Percentiles rank a stretch among this genome's conserved stretches.
phyloP scores from a whole-genome alignment of 305 asterid species.

The Andrographis paniculata region DNA sequence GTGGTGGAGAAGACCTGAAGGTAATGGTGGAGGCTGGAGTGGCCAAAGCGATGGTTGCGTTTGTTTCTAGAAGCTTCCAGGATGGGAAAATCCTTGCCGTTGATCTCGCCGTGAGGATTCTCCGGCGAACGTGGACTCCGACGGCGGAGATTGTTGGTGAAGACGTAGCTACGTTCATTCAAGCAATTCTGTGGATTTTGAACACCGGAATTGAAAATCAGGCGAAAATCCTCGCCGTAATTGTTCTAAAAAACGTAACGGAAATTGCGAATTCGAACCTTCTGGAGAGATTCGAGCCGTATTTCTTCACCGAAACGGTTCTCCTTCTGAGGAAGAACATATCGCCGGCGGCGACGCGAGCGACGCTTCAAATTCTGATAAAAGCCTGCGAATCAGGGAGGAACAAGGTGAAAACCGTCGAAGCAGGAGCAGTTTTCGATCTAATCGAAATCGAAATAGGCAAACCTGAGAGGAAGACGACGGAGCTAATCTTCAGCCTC shows the following conservation, averaged over 20 bases:
- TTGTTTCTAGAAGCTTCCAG: constrained; percentile 28
- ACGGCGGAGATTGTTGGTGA: constrained; percentile 36
- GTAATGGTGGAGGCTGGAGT: constrained; percentile 57
- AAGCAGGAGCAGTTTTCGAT: constrained; percentile 39
- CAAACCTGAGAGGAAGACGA: constrained; percentile 22
- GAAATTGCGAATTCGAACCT: constrained; percentile 27
- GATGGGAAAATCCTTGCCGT: constrained; percentile 32
- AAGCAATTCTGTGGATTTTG: constrained; percentile 40
- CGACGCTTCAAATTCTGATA: constrained; percentile 37
- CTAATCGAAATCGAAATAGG: constrained; percentile 22
- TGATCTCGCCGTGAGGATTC: constrained; percentile 41
- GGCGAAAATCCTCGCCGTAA: constrained; percentile 32
- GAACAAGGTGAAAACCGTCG: constrained; percentile 35
- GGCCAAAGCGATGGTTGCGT: constrained; percentile 33
- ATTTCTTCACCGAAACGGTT: constrained; percentile 33
- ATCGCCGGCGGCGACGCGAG: constrained; percentile 27
- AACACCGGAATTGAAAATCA: constrained; percentile 9
- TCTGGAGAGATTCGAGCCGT: constrained; percentile 26
- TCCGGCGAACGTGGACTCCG: constrained; percentile 43
- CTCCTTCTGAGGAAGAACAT: constrained; percentile 16
- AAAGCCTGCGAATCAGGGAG: constrained; percentile 36
- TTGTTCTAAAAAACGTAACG: constrained; percentile 23
- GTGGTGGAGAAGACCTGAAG: constrained; percentile 40
- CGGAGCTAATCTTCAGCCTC: constrained; percentile 29
- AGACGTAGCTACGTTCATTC: constrained; percentile 28